A percentile compares a stretch with the other conserved stretches of the same genome.
phyloP scores from a whole-genome alignment of 2,329 filamentous ascomycete species.

The Ustulina deusta region DNA sequence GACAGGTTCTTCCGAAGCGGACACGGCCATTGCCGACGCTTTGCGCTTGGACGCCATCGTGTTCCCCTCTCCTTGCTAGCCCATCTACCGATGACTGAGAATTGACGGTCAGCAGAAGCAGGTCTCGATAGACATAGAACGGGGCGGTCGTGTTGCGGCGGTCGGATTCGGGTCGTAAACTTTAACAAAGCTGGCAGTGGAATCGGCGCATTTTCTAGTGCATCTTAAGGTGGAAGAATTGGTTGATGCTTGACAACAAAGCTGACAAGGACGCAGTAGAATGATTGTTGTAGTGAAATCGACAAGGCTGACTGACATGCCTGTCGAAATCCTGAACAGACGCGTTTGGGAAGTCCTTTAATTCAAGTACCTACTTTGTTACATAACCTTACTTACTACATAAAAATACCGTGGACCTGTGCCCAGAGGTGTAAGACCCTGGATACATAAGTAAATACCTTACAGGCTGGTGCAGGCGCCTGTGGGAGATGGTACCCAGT shows the following conservation, averaged over 20 bases:
- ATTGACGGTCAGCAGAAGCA: constrained; percentile 5
- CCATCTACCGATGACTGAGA: constrained; percentile 23
- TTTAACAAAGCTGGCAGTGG: background rate
- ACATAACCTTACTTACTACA: background rate
- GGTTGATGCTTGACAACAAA: background rate
- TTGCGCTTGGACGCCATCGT: constrained; percentile 95
- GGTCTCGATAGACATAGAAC: constrained; percentile 16
- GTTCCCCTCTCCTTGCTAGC: constrained; percentile 12
- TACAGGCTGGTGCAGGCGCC: too few species aligned
- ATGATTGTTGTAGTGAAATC: constrained; percentile 8
- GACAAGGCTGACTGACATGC: background rate
- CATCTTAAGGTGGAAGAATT: background rate
- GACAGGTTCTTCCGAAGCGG: constrained; percentile 81
- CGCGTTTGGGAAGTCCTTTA: background rate
- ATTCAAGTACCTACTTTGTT: background rate
- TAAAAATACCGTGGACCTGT: background rate
- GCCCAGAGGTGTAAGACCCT: too few species aligned
- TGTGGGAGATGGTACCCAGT: too few species aligned
- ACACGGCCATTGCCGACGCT: constrained; percentile 77
- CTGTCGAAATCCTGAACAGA: background rate
- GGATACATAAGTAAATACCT: background rate
- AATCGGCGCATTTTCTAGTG: background rate
- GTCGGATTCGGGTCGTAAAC: background rate
- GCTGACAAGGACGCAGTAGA: background rate
- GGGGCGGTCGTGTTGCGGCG: constrained; percentile 4